phyloP scores from a whole-genome alignment of 805 yeast species.

The Hyphopichia homilentoma region DNA sequence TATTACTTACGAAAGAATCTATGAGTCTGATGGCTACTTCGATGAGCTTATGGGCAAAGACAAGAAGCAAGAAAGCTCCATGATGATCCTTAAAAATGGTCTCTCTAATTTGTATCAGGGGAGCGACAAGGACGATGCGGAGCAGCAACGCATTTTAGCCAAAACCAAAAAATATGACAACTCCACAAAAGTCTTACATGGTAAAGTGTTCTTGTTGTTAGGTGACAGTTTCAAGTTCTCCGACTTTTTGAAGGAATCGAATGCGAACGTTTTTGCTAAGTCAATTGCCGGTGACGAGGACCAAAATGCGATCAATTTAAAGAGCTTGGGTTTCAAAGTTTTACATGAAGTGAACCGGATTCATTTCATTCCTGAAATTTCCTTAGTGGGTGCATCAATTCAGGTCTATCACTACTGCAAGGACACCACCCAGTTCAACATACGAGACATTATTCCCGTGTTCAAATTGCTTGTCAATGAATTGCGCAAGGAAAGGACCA shows the following conservation, averaged over 20 bases:
- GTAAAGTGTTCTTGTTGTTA: constrained; percentile 34
- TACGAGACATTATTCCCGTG: constrained; percentile 25
- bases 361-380: constrained; percentile 50
- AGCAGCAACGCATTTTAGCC: constrained; percentile 5
- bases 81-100: constrained; percentile 34
- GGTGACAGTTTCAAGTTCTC: constrained; percentile 31
- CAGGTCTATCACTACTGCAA: constrained; percentile 30
- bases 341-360: constrained; percentile 50
- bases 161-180: constrained; percentile 8
- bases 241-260: constrained; percentile 18
- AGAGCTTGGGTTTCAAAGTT: constrained; percentile 51
- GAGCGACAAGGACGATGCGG: constrained; percentile 7
- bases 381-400: constrained; percentile 47
- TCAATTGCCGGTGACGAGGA: constrained; percentile 4
- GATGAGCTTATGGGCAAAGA: constrained; percentile 56
- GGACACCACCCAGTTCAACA: constrained; percentile 11
- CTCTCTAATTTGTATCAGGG: constrained; percentile 20
- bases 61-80: constrained; percentile 50
- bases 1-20: constrained; percentile 57
- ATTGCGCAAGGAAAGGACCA: constrained; percentile 17
- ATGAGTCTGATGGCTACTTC: constrained; percentile 52
- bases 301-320: constrained; percentile 26
- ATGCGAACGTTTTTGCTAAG: neutral
- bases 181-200: constrained; percentile 18
- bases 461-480: constrained; percentile 21